phyloP scores from a whole-genome alignment of 1,139 yeast genomes.

The Candida tropicalis region DNA sequence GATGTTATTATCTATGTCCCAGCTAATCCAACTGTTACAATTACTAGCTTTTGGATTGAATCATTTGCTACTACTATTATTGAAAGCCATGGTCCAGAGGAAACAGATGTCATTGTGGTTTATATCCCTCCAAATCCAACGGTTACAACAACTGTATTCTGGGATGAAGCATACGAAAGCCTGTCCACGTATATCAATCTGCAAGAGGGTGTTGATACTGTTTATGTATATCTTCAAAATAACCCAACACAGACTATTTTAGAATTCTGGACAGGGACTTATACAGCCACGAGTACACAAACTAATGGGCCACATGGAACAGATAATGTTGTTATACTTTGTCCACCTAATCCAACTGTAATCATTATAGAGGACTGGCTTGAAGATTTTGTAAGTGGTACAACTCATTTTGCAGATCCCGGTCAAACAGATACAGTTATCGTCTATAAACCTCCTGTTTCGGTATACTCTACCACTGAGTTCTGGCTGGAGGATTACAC shows the following conservation, averaged over 20 bases:
- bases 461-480: slow-evolving; percentile 13
- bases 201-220: slow-evolving; percentile 19
- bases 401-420: slow-evolving; percentile 13
- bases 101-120: slow-evolving; percentile 19
- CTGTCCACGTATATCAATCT: slow-evolving; percentile 13
- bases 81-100: slow-evolving; percentile 14
- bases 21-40: slow-evolving; percentile 16
- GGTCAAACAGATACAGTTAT: slow-evolving; percentile 21
- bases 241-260: slow-evolving; percentile 15
- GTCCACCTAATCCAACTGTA: slow-evolving; percentile 18
- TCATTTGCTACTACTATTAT: slow-evolving; percentile 11
- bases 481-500: slow-evolving; percentile 9
- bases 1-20: slow-evolving; percentile 17
- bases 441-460: slow-evolving; percentile 19
- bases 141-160: slow-evolving; percentile 13
- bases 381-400: neutral
- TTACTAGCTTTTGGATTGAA: slow-evolving; percentile 14
- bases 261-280: slow-evolving; percentile 6
- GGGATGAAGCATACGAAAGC: slow-evolving; percentile 10
- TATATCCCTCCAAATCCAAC: slow-evolving; percentile 18
- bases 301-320: slow-evolving; percentile 18
- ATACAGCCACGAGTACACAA: slow-evolving; percentile 12
- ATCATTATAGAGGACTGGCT: neutral
- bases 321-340: slow-evolving; percentile 15
- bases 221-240: slow-evolving; percentile 21